Base-by-base conservation (phyloP, 345 rosid genomes). In the Litchi chinensis region DNA sequence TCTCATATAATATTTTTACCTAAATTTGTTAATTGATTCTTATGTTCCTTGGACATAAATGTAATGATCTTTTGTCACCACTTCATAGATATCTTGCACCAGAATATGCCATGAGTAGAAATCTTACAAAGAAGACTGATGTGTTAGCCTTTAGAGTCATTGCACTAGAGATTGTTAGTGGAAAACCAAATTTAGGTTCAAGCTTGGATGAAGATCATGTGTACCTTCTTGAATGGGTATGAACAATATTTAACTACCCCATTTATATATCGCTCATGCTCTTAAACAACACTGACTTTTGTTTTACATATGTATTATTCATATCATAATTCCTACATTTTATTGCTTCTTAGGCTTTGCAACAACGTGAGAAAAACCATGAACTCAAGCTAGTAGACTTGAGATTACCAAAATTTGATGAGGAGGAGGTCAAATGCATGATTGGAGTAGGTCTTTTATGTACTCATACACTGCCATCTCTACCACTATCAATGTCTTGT, bases 401-500 rank as follows among this genome's bases (percentile, higher is more conserved):
- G 3, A 80, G 32, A 57, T 64, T 91, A 62, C 68, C 76, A 1
- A 82, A 83, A 41, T 88, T 85, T 74, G 63, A 80, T 4, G 70
- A 79, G 73, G 90, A 88, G 70, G 92, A 91, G 72, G 87, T 73
- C 65, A 85, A 81, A 63, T 89, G 89, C 0, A 59, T 87, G 79
- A 86, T 86, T 44, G 83, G 86, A 75, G 79, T 92, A 22, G 92
- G 90, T 73, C 88, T 93, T 70, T 24, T 90, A 71, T 90, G 97
- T 82, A 77, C 97, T 48, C 96, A 90, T 21, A 75, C 95, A 43
- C 79, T 94, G 57, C 90, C 90, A 48, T n/a, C 26, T 12, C 74
- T 79, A 22, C 79, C 95, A 74, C 95, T 93, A 69, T 56, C 89
- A 16, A 90, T 92, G 93, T 92, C 97, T 3, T 84, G 91, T 7